Conservation (phyloP, 2,329 filamentous ascomycete genomes). For the Ophiocordyceps polyrhachis-furcata region DNA sequence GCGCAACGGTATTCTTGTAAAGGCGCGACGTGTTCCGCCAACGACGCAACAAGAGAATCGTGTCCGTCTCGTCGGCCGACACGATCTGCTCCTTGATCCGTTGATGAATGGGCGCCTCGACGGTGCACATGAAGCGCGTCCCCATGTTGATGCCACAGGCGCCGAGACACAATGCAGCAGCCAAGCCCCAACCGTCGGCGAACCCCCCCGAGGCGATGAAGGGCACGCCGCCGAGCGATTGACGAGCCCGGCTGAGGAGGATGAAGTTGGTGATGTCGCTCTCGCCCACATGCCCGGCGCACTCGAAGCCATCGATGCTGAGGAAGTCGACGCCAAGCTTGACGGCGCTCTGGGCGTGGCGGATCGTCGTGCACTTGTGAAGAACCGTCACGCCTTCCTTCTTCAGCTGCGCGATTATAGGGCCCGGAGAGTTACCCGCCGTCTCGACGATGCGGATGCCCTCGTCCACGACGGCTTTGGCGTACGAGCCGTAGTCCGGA, state of each 20-base stretch:
- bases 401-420: conserved; percentile 80
- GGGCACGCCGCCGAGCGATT: conserved; percentile 60
- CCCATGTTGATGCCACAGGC: conserved; percentile 98
- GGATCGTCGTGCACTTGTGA: conserved; percentile 95
- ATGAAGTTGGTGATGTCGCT: conserved; percentile 82
- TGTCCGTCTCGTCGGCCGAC: conserved; percentile 74
- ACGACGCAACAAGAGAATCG: conserved; percentile 65
- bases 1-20: conserved; percentile 77
- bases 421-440: conserved; percentile 72
- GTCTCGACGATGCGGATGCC: conserved; percentile 85
- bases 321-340: conserved; percentile 95
- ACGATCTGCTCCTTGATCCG: conserved; percentile 94
- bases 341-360: conserved; percentile 76
- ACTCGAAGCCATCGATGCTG: conserved; percentile 95
- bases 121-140: conserved; percentile 90
- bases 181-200: conserved; percentile 82
- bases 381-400: conserved; percentile 58
- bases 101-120: conserved; percentile 78
- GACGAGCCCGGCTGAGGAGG: conserved; percentile 66
- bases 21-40: conserved; percentile 88
- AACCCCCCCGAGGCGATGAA: conserved; percentile 96
- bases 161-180: conserved; percentile 74
- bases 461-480: conserved; percentile 83
- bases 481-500: conserved; percentile 83
- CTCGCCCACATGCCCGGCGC: conserved; percentile 77